phyloP scores from a whole-genome alignment of 176 grass and related monocot species.

The Musa acuminata region DNA sequence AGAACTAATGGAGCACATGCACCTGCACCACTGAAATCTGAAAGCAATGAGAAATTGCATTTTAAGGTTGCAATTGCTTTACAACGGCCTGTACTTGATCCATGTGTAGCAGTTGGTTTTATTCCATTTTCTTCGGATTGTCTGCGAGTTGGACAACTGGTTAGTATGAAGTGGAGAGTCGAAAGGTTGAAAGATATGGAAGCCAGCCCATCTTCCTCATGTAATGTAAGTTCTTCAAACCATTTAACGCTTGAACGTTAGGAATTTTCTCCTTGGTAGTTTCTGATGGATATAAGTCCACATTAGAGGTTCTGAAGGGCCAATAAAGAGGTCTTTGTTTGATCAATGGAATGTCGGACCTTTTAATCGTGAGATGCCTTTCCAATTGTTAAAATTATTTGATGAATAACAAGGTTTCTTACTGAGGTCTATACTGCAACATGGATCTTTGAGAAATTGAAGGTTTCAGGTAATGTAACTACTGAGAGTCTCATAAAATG shows the following conservation, averaged over 20 bases:
- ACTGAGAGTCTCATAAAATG: neutral
- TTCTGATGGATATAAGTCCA: neutral
- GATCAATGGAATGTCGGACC: neutral
- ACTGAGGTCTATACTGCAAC: too few relatives aligned
- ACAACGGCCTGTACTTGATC: conserved; percentile 86
- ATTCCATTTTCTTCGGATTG: conserved; percentile 86
- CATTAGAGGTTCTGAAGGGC: neutral
- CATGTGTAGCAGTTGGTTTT: conserved; percentile 87
- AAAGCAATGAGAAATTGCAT: conserved; percentile 36
- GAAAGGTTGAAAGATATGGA: conserved; percentile 70
- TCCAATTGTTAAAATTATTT: too few relatives aligned
- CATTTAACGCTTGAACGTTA: conserved; percentile 1
- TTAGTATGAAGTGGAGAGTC: conserved; percentile 93
- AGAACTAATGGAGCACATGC: conserved; percentile 75
- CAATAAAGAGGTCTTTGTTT: neutral
- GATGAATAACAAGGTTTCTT: too few relatives aligned
- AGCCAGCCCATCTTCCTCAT: conserved; percentile 28
- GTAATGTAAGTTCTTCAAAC: conserved; percentile 42
- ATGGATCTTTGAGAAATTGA: too few relatives aligned
- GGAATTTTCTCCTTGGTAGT: neutral
- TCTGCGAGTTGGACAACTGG: conserved; percentile 82
- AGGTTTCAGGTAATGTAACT: neutral
- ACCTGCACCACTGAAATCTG: conserved; percentile 42
- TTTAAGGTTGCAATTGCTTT: conserved; percentile 67
- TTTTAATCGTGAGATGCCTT: too few relatives aligned